Evolutionary conservation across 2,329 filamentous ascomycete species (phyloP), one percentile per base, ranked within the genome.

Genomic region (Aspergillus hiratsukae): DNA sequence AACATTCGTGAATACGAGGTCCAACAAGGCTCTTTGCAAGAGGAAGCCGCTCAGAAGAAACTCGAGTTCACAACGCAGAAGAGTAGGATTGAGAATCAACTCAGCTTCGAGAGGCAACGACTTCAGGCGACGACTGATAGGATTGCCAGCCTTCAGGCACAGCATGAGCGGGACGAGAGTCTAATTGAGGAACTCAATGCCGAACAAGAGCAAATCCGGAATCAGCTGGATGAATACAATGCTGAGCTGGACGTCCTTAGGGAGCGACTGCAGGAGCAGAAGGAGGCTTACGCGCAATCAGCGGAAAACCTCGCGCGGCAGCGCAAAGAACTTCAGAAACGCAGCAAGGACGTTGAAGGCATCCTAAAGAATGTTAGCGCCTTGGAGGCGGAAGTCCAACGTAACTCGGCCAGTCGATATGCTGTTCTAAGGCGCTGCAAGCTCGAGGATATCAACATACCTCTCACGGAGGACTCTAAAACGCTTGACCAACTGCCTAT

Each of bases 1-100:
- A 88, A 95, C 66, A 95, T 99, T 61, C 89, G 93, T 57, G 89
- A 91, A 56, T 99, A 97, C 67, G 91, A 97, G 71, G 88, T 88
- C 27, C 92, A 95, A 64, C 94, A 97, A 75, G 93, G 94, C 50
- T 91, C 89, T 45, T 79, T 96, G 50, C 92, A 97, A 73, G 90
- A 96, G 71, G 91, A 97, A 71, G 89, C 90, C 48, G 87, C 87
- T 0, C 87, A 94, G 73, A 92, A 92, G 78, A 90, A 90, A 60
- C 86, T 89, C 53, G 87, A 92, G 63, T 97, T 96, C 66, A 89
- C 88, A 55, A 86, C 88, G 3, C 94, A 99, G 70, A 83, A 81
- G 63, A 85, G 81, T 58, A 81, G 78, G 52, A 78, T 88, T 49
- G 78, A 85, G 62, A 85, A 83, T 62, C 79, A 84, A 63, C 75